Conservation (phyloP, 139 green algal genomes). For the Micractinium conductrix region DNA sequence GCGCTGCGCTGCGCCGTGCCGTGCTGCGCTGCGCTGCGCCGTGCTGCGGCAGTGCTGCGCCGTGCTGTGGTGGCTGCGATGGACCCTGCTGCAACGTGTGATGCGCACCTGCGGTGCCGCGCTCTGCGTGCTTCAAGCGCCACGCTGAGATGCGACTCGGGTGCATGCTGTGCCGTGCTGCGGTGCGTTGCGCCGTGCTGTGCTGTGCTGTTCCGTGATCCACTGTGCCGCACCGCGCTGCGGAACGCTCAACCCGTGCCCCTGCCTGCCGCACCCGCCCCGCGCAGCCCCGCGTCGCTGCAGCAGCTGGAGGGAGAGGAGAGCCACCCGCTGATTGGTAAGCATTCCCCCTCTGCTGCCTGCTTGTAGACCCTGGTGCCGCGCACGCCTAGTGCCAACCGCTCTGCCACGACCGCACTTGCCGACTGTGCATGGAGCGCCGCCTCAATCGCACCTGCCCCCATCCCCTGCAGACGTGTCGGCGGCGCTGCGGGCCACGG, state of each 20-base stretch:
- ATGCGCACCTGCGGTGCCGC: no score
- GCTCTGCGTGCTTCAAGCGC: no score
- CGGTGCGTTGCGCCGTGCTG: no score
- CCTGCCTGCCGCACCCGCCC: no score
- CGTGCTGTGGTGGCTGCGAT: neutral
- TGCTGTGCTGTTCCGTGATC: no score
- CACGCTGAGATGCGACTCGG: no score
- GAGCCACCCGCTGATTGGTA: neutral
- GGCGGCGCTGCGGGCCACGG: neutral
- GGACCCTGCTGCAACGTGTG: no score
- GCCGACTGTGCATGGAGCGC: neutral
- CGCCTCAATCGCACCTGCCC: neutral
- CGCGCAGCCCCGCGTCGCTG: neutral
- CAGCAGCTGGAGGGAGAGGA: neutral
- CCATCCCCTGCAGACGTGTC: conserved; percentile 8
- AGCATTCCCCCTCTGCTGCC: neutral
- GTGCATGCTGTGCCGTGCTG: no score
- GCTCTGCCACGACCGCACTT: neutral
- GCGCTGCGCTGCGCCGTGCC: no score
- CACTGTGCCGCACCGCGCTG: neutral
- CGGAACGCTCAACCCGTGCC: neutral
- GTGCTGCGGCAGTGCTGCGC: neutral
- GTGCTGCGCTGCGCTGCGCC: neutral
- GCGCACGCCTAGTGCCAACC: no score
- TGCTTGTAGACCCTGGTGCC: neutral